phyloP scores from a whole-genome alignment of 306 rosid genomes.

The Purshia tridentata region DNA sequence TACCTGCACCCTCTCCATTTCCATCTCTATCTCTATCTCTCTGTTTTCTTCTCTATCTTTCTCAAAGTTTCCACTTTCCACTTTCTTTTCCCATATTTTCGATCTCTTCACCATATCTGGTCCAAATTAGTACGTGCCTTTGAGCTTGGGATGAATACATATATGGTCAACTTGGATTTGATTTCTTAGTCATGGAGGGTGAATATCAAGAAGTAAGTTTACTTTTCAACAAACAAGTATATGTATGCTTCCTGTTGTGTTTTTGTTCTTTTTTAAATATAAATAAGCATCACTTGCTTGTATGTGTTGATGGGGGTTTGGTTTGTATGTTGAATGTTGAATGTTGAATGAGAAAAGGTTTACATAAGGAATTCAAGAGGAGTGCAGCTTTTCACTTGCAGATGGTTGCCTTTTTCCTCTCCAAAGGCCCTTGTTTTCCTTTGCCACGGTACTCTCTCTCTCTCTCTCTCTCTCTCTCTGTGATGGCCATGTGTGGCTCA shows the following conservation, averaged over 20 bases:
- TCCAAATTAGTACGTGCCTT: not conserved
- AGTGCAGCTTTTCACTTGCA: conserved; percentile 67
- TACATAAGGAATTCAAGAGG: conserved; percentile 65
- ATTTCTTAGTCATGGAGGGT: conserved; percentile 32
- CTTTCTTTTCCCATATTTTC: not conserved
- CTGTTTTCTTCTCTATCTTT: too few species aligned
- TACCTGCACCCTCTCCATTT: too few species aligned
- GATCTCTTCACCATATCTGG: not conserved
- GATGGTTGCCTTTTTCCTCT: conserved; percentile 70
- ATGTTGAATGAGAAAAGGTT: conserved; percentile 40
- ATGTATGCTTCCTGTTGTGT: not conserved
- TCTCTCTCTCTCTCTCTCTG: conserved; percentile 6
- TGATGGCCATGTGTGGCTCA: not conserved
- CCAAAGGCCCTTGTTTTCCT: conserved; percentile 81
- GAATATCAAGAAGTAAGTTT: conserved; percentile 55
- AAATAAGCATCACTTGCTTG: too few species aligned
- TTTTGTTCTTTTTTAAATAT: not conserved
- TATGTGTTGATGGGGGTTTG: not conserved
- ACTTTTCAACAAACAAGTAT: not conserved
- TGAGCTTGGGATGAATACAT: not conserved
- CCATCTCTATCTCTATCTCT: too few species aligned
- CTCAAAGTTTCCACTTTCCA: too few species aligned
- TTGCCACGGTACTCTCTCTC: conserved; percentile 61
- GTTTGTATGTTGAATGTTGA: not conserved
- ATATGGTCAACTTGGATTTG: not conserved